Evolutionary conservation across 352 stramenopile genomes (phyloP).

Genomic region (Stephanocyclus meneghinianus): DNA sequence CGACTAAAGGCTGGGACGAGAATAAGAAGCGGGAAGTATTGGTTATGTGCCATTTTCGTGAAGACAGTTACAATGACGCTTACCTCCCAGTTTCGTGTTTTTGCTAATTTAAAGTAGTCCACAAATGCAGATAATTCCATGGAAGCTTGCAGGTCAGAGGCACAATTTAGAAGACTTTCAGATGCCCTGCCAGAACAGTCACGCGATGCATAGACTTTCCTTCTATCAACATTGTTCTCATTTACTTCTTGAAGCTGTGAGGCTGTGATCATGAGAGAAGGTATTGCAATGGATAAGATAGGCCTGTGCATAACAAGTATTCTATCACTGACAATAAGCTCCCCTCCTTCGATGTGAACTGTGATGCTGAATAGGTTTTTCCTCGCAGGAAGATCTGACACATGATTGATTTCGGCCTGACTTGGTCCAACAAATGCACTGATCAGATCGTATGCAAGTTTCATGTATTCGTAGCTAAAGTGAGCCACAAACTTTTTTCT

Average conservation of each 20-base stretch:
- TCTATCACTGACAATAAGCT: conserved; percentile 78
- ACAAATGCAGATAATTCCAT: conserved; percentile 55
- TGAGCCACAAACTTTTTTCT: conserved; percentile 55
- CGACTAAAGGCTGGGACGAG: conserved; percentile 67
- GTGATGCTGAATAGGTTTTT: conserved; percentile 62
- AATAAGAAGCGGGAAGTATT: no score
- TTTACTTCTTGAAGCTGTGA: conserved; percentile 52
- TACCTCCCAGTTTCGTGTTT: conserved; percentile 83
- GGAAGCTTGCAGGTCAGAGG: conserved; percentile 64
- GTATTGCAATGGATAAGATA: conserved; percentile 62
- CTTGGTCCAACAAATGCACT: conserved; percentile 49
- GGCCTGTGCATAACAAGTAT: conserved; percentile 83
- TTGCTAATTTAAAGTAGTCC: conserved; percentile 87
- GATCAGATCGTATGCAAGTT: conserved; percentile 52
- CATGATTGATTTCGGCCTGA: conserved; percentile 17
- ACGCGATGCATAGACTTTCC: conserved; percentile 22
- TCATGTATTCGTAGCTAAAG: conserved; percentile 67
- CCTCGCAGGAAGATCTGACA: conserved; percentile 5
- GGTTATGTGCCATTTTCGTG: no score
- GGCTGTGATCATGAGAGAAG: conserved; percentile 50
- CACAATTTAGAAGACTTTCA: conserved; percentile 19
- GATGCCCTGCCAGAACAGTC: not conserved
- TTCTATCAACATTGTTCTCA: conserved; percentile 19
- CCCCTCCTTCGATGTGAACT: conserved; percentile 60
- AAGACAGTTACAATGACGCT: not conserved